phyloP scores from a whole-genome alignment of 2,329 filamentous ascomycete genomes.

The Myriosclerotinia scirpicola region DNA sequence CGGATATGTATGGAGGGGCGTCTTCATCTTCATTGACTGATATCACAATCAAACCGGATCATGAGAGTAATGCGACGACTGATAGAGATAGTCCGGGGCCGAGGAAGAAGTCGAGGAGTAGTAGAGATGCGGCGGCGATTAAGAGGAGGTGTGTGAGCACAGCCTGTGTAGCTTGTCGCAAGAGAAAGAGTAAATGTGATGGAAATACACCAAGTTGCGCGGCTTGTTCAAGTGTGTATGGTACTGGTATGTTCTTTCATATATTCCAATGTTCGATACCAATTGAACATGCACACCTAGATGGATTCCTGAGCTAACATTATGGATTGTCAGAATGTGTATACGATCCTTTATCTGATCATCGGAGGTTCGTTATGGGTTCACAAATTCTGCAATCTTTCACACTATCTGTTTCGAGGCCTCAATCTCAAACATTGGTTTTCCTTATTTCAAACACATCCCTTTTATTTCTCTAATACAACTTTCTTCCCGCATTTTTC shows the following conservation, averaged over 20 bases:
- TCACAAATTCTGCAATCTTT: no score
- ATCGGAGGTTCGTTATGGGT: no score
- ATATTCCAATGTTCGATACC: neutral
- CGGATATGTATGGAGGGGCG: constrained; percentile 8
- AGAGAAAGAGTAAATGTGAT: constrained; percentile 85
- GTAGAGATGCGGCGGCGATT: constrained; percentile 37
- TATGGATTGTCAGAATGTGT: constrained; percentile 62
- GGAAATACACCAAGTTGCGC: constrained; percentile 89
- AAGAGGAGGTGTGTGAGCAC: constrained; percentile 81
- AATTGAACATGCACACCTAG: neutral
- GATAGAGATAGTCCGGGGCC: constrained; percentile 21
- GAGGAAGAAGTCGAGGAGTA: constrained; percentile 39
- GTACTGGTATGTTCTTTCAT: constrained; percentile 50
- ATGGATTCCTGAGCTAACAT: constrained; percentile 16
- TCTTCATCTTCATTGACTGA: constrained; percentile 2
- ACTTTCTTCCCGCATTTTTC: no score
- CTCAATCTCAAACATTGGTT: no score
- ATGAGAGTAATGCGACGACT: constrained; percentile 1
- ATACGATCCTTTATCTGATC: constrained; percentile 95
- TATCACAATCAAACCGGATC: constrained; percentile 11
- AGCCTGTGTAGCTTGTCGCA: constrained; percentile 78
- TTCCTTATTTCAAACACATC: no score
- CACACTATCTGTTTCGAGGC: no score
- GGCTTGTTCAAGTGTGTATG: constrained; percentile 93
- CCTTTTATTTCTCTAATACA: no score